Evolutionary conservation across 2,329 filamentous ascomycete species (phyloP).

Genomic region (Neoarthrinium moseri): DNA sequence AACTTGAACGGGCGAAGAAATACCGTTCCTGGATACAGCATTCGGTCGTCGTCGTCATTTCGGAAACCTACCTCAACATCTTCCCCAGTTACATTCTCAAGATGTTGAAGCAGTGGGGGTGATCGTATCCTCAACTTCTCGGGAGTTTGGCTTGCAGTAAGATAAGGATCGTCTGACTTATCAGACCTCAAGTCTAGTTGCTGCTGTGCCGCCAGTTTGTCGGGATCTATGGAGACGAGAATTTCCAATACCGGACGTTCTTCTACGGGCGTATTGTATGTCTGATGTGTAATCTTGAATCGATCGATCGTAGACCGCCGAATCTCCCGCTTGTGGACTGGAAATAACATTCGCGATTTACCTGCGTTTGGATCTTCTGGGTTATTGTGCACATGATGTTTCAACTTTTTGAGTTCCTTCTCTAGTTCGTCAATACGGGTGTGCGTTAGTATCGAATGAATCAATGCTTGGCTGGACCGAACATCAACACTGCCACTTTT

Average conservation of each 20-base stretch:
- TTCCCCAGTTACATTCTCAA: neutral
- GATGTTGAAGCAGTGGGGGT: neutral
- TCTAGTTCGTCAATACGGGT: neutral
- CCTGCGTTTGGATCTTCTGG: neutral
- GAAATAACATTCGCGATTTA: neutral
- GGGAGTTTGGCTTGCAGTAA: neutral
- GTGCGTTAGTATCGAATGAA: neutral
- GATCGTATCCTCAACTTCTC: neutral
- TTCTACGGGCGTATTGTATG: neutral
- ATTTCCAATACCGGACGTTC: neutral
- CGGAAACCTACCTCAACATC: neutral
- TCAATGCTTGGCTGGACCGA: neutral
- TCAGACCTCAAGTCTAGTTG: too few relatives aligned
- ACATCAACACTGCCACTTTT: neutral
- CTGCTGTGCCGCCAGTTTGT: neutral
- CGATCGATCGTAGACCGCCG: neutral
- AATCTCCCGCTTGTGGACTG: neutral
- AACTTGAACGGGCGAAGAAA: constrained; percentile 1
- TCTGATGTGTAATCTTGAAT: neutral
- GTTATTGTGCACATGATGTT: neutral
- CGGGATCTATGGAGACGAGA: neutral
- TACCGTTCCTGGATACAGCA: neutral
- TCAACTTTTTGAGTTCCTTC: neutral
- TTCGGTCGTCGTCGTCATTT: neutral
- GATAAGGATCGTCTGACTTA: too few relatives aligned